Evolutionary conservation across 2,329 filamentous ascomycete species (phyloP).

Genomic region (Beauveria rudraprayagi): DNA sequence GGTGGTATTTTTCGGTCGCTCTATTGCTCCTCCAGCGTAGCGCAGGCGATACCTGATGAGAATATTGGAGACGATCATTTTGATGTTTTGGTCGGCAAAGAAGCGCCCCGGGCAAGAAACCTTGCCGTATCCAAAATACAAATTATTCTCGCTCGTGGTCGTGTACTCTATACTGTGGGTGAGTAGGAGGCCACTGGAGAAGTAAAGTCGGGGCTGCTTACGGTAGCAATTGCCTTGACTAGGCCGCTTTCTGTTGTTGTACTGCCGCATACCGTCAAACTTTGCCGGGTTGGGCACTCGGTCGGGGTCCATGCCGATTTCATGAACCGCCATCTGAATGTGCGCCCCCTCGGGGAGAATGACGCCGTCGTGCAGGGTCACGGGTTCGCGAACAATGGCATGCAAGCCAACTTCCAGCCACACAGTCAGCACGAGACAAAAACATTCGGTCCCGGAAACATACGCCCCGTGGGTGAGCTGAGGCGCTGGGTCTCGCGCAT

Average conservation of each 20-base stretch:
- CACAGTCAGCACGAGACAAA: neutral
- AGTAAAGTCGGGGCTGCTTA: neutral
- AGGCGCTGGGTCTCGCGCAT: constrained; percentile 32
- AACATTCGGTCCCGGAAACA: neutral
- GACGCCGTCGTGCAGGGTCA: neutral
- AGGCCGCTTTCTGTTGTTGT: neutral
- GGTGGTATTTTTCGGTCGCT: neutral
- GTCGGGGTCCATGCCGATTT: constrained; percentile 1
- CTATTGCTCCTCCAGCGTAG: neutral
- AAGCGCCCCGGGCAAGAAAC: constrained; percentile 2
- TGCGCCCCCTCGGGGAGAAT: constrained; percentile 1
- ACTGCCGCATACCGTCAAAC: constrained; percentile 4
- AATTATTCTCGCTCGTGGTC: constrained; percentile 3
- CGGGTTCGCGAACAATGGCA: neutral
- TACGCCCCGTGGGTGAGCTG: constrained; percentile 5
- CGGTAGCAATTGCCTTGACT: neutral
- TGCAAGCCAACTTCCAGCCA: neutral
- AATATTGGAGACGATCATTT: constrained; percentile 3
- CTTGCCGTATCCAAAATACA: constrained; percentile 2
- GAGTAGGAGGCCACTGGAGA: neutral
- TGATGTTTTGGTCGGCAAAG: neutral
- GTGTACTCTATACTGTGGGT: neutral
- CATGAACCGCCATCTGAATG: constrained; percentile 3
- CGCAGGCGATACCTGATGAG: neutral
- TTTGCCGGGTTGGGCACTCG: neutral